phyloP scores from a whole-genome alignment of 2,329 filamentous ascomycete genomes.

The Fusarium cicatricum region DNA sequence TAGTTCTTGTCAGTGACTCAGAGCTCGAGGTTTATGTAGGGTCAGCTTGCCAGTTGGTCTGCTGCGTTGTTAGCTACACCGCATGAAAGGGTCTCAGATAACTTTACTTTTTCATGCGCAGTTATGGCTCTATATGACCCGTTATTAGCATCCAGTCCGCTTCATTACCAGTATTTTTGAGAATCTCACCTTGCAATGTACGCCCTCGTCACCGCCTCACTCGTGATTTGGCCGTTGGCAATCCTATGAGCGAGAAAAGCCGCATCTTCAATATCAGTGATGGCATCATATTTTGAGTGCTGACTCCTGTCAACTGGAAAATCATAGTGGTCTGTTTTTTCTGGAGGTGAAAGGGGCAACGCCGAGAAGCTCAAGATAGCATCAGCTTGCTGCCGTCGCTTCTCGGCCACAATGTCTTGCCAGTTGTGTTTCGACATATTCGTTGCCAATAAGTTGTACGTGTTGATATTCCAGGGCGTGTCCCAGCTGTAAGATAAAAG shows the following conservation, averaged over 20 bases:
- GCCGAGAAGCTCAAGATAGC: conserved; percentile 4
- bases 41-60: conserved; percentile 25
- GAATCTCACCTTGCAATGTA: conserved; percentile 18
- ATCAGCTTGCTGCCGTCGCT: conserved; percentile 5
- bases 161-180: no score
- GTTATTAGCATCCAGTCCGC: background rate
- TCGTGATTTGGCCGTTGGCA: background rate
- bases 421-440: conserved; percentile 7
- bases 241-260: background rate
- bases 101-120: conserved; percentile 13
- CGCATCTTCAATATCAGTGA: conserved; percentile 10
- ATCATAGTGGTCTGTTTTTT: background rate
- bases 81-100: no score
- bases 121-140: conserved; percentile 7
- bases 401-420: conserved; percentile 5
- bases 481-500: no score
- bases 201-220: background rate
- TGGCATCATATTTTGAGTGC: background rate
- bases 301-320: background rate
- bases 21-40: fast-evolving
- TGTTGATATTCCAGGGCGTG: no score
- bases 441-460: fast-evolving
- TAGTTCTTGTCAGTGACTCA: background rate
- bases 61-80: background rate
- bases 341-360: background rate